Conservation (phyloP, 768 basidiomycete genomes). For the Lactarius evosmus region DNA sequence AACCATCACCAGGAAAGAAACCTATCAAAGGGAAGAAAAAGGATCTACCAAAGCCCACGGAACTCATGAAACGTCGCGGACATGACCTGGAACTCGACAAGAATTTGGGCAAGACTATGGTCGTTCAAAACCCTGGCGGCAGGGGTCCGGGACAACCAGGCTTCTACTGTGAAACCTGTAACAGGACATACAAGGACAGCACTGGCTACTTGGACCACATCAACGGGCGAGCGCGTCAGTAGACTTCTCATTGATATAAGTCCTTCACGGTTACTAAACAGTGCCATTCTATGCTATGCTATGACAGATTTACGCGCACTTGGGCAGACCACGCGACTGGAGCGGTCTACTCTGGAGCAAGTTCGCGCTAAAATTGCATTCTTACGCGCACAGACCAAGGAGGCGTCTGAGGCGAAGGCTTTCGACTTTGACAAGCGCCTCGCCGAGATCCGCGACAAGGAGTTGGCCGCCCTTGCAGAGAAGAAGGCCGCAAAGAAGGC, state of each 20-base stretch:
- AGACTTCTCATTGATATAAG: not conserved
- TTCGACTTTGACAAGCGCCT: slow-evolving; percentile 93
- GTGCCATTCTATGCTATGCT: not conserved
- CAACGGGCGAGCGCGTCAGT: slow-evolving; percentile 89
- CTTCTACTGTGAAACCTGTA: slow-evolving; percentile 91
- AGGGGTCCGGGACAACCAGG: slow-evolving; percentile 89
- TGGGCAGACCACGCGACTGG: slow-evolving; percentile 95
- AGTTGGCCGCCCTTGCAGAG: slow-evolving; percentile 60
- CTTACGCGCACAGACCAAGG: slow-evolving; percentile 83
- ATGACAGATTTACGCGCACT: slow-evolving; percentile 76
- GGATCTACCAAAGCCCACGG: slow-evolving; percentile 89
- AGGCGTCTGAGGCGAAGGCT: slow-evolving; percentile 78
- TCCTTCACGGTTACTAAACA: slow-evolving; percentile 10
- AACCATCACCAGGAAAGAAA: slow-evolving; percentile 62
- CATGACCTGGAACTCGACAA: slow-evolving; percentile 85
- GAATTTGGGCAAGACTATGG: slow-evolving; percentile 92
- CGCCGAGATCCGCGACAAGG: slow-evolving; percentile 73
- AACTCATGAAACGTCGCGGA: slow-evolving; percentile 88
- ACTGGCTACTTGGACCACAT: slow-evolving; percentile 94
- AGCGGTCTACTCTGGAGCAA: slow-evolving; percentile 87
- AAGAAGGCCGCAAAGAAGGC: slow-evolving; percentile 80
- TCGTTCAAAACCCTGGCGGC: slow-evolving; percentile 80
- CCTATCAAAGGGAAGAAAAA: slow-evolving; percentile 65
- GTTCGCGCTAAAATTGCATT: slow-evolving; percentile 88
- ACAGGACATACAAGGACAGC: slow-evolving; percentile 89